Evolutionary conservation across 2,329 filamentous ascomycete genomes (phyloP).

Genomic region (Nigrospora sphaerica): DNA sequence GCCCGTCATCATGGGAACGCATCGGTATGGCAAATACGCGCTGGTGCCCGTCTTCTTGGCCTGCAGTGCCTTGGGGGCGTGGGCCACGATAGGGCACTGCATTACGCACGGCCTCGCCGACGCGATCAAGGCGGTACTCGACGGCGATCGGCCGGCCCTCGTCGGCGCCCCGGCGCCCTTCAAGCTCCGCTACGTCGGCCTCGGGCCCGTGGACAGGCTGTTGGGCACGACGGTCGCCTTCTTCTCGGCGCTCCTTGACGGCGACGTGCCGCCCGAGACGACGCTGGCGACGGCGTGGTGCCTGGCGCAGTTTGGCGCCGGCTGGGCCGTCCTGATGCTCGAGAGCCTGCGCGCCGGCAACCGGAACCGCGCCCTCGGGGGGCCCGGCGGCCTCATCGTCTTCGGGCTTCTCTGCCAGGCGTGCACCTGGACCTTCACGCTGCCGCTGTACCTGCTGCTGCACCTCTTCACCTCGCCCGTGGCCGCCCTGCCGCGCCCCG

Average conservation of each 20-base stretch:
- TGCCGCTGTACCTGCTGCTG: slow-evolving; percentile 18
- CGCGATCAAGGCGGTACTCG: slow-evolving; percentile 3
- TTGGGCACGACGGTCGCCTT: slow-evolving; percentile 18
- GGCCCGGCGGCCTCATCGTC: slow-evolving; percentile 5
- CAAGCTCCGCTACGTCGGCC: slow-evolving; percentile 10
- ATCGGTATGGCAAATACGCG: slow-evolving; percentile 1
- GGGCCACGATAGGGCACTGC: slow-evolving; percentile 8
- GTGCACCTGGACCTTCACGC: slow-evolving; percentile 14
- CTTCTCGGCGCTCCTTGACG: slow-evolving; percentile 17
- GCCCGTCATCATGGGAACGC: not conserved
- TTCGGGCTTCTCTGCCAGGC: slow-evolving; percentile 17
- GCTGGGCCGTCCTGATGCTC: slow-evolving; percentile 19
- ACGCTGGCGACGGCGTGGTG: slow-evolving; percentile 17
- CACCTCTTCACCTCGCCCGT: slow-evolving; percentile 21
- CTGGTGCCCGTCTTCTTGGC: slow-evolving; percentile 14
- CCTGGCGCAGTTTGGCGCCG: slow-evolving; percentile 18
- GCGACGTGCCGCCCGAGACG: slow-evolving; percentile 11
- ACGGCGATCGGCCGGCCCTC: slow-evolving; percentile 5
- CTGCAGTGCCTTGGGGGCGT: slow-evolving; percentile 13
- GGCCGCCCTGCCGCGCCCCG: slow-evolving; percentile 10
- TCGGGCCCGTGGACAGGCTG: slow-evolving; percentile 10
- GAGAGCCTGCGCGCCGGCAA: slow-evolving; percentile 19
- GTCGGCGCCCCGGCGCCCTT: slow-evolving; percentile 14
- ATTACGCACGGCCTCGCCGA: slow-evolving; percentile 9
- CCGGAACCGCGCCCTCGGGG: slow-evolving; percentile 8